These are phyloP conservation scores for Fusarium lateritium DNA, from an alignment of 2,329 filamentous ascomycete genomes.

Conservation along the genomic window DNA sequence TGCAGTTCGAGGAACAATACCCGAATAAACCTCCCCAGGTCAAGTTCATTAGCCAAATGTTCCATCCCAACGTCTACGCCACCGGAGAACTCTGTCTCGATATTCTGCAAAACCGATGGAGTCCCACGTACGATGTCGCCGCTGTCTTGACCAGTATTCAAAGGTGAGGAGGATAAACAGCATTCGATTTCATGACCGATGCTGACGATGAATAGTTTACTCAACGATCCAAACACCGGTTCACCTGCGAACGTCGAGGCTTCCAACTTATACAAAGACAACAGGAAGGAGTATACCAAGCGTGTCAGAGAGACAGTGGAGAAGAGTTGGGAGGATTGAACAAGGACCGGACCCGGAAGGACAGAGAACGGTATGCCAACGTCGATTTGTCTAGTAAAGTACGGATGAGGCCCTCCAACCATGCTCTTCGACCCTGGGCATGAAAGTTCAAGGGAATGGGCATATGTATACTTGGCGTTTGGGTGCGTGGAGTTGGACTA, in stretches of 20 bases:
- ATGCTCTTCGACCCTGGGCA: constrained; percentile 17
- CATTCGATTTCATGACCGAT: neutral
- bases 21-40: constrained; percentile 98
- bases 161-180: constrained; percentile 69
- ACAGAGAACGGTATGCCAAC: constrained; percentile 44
- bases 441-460: constrained; percentile 10
- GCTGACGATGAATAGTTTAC: constrained; percentile 72
- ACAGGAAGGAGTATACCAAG: constrained; percentile 96
- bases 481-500: constrained; percentile 52
- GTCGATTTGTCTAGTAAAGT: constrained; percentile 36
- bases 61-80: constrained; percentile 98
- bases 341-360: constrained; percentile 5
- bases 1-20: constrained; percentile 99
- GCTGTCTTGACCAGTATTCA: constrained; percentile 98
- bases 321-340: constrained; percentile 97
- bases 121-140: constrained; percentile 97
- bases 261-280: constrained; percentile 98
- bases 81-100: constrained; percentile 97
- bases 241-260: constrained; percentile 98
- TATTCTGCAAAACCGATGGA: constrained; percentile 98
- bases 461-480: constrained; percentile 51
- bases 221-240: constrained; percentile 99
- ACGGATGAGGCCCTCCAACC: constrained; percentile 33
- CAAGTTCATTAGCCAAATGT: constrained; percentile 99
- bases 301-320: constrained; percentile 96